Percentiles rank a stretch among this genome's conserved stretches.
Evolutionary conservation across 2,329 filamentous ascomycete species (phyloP).

Genomic region (Fusarium agapanthi): DNA sequence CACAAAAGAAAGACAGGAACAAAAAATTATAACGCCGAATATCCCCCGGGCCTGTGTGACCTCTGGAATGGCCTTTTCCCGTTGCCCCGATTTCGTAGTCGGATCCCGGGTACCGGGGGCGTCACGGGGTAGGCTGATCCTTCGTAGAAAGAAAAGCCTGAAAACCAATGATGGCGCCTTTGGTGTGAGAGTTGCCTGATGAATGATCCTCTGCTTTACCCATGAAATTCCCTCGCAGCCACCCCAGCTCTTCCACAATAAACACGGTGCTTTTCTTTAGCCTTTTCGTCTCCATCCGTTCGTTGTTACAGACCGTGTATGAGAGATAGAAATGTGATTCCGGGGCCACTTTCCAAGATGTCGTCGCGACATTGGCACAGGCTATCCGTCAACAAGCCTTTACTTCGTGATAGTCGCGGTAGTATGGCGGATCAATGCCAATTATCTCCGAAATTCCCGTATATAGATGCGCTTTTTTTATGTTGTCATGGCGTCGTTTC

Average conservation of each 20-base stretch:
- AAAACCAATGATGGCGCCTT: slow-evolving; percentile 21
- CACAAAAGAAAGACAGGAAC: slow-evolving; percentile 34
- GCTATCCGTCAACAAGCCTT: slow-evolving; percentile 3
- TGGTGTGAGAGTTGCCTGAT: not conserved
- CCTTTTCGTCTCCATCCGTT: slow-evolving; percentile 22
- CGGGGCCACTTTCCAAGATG: slow-evolving; percentile 28
- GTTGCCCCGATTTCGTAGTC: slow-evolving; percentile 19
- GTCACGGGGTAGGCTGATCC: slow-evolving; percentile 32
- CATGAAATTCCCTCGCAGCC: slow-evolving; percentile 1
- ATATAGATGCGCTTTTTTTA: slow-evolving; percentile 30
- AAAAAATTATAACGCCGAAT: slow-evolving; percentile 38
- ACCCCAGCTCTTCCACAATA: slow-evolving; percentile 17
- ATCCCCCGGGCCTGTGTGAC: slow-evolving; percentile 28
- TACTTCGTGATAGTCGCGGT: slow-evolving; percentile 3
- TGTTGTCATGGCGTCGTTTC: slow-evolving; percentile 31
- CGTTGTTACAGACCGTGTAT: slow-evolving; percentile 26
- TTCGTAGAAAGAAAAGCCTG: slow-evolving; percentile 11
- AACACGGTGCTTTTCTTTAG: slow-evolving; percentile 39
- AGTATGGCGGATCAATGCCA: slow-evolving; percentile 12
- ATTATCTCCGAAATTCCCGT: slow-evolving; percentile 21
- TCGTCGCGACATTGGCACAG: not conserved
- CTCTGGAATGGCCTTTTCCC: slow-evolving; percentile 21
- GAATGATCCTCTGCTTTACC: slow-evolving; percentile 12
- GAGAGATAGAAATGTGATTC: slow-evolving; percentile 17
- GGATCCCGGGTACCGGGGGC: slow-evolving; percentile 1